phyloP scores from a whole-genome alignment of 2,329 filamentous ascomycete species.

The Penicillium thymicola region DNA sequence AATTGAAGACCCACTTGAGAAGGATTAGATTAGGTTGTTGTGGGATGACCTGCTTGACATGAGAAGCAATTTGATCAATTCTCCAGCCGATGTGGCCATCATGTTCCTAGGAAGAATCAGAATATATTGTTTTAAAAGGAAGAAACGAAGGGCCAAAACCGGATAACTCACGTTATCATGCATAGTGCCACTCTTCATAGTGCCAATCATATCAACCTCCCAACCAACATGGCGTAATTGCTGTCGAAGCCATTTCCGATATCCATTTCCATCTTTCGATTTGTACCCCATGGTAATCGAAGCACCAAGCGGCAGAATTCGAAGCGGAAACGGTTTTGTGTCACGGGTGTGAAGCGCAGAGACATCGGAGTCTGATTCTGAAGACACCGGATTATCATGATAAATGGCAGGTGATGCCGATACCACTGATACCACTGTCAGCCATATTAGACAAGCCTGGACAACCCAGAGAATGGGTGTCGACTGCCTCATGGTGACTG shows the following conservation, averaged over 20 bases:
- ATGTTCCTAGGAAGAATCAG: conserved; percentile 17
- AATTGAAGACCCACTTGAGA: conserved; percentile 21
- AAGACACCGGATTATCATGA: background rate
- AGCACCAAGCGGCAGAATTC: conserved; percentile 33
- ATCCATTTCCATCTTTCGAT: conserved; percentile 38
- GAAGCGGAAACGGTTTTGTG: conserved; percentile 11
- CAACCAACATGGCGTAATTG: conserved; percentile 29
- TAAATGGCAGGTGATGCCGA: background rate
- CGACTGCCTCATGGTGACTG: conserved; percentile 5
- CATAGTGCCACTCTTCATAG: conserved; percentile 24
- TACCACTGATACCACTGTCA: background rate
- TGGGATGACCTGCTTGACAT: conserved; percentile 5
- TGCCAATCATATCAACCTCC: conserved; percentile 31
- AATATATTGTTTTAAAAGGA: fast-evolving
- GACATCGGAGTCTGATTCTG: background rate
- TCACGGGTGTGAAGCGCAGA: background rate
- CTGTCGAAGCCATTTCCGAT: conserved; percentile 38
- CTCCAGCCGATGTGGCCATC: conserved; percentile 26
- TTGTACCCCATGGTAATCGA: conserved; percentile 39
- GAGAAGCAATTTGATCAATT: conserved; percentile 19
- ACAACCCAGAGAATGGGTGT: conserved; percentile 5
- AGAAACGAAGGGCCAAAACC: background rate
- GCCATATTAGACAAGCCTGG: conserved; percentile 7
- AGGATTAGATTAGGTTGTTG: conserved; percentile 29
- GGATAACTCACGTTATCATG: conserved; percentile 21